Evolutionary conservation across 2,329 filamentous ascomycete genomes (phyloP), one percentile per base, ranked within the genome.

Genomic region (Xylariaceae sp.): DNA sequence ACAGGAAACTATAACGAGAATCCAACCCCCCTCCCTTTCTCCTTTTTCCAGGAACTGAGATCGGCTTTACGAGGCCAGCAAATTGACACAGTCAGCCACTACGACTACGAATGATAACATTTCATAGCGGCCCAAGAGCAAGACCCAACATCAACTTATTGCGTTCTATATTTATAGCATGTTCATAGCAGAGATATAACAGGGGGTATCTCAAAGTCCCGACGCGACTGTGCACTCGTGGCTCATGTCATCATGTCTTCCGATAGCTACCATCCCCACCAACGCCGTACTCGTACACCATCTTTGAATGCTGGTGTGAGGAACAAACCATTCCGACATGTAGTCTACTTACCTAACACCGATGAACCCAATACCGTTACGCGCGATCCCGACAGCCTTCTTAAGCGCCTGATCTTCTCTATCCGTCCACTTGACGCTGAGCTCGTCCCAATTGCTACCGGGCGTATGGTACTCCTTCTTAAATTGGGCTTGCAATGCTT

Each of bases 351-450:
- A 89, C 72, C 89, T 89, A 12, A 89, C 84, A 1, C 77, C 78
- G 48, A 89, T 74, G 66, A 89, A 89, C 0, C 82, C 86, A 48
- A 89, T 77, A 1, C 87, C 87, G 37, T 83, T 79, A 46, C 86
- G 78, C 7, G 87, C 86, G 45, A 75, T 75, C 50, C 75, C 75
- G 18, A 82, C 81, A 0, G 86, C 86, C 66, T 74, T 78, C 66
- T 77, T 81, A 62, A 89, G 74, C 40, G 79, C 82, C 74, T 89
- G 84, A 44, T 87, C 83, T 71, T 89, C 87, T 0, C 71, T 75
- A 65, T 89, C 86, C 9, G 86, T 89, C 87, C 87, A 89, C 71
- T 84, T 80, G 54, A 89, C 84, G 64, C 79, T 84, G 37, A 89
- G 74, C 60, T 87, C 73, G 69, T 89, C 85, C 86, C 86, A 89